These are phyloP conservation scores for Sinapis alba DNA, from an alignment of 441 rosid species.

Conservation along the genomic window DNA sequence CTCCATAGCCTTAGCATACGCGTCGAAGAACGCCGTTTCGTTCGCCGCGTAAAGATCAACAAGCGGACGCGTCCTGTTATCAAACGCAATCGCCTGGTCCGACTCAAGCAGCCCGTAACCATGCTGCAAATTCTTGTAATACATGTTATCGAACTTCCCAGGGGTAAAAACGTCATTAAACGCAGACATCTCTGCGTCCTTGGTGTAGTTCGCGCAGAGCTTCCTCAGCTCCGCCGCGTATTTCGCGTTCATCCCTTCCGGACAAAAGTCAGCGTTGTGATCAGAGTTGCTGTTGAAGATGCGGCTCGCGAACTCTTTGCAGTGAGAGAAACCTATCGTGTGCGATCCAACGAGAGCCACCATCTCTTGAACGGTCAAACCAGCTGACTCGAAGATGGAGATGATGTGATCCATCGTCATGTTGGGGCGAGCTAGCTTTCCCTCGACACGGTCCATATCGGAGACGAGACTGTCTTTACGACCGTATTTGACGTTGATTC, in stretches of 20 bases:
- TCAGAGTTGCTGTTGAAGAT: slow-evolving; percentile 44
- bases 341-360: slow-evolving; percentile 74
- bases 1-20: slow-evolving; percentile 60
- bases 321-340: slow-evolving; percentile 81
- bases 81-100: slow-evolving; percentile 52
- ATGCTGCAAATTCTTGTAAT: slow-evolving; percentile 55
- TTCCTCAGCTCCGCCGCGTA: slow-evolving; percentile 48
- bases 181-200: slow-evolving; percentile 57
- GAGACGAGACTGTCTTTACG: slow-evolving; percentile 62
- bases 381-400: slow-evolving; percentile 46
- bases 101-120: slow-evolving; percentile 59
- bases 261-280: background rate
- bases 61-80: slow-evolving; percentile 52
- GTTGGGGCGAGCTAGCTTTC: slow-evolving; percentile 47
- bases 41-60: slow-evolving; percentile 60
- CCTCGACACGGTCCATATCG: slow-evolving; percentile 42
- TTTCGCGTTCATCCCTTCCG: slow-evolving; percentile 44
- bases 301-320: slow-evolving; percentile 58
- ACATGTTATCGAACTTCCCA: slow-evolving; percentile 80
- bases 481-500: slow-evolving; percentile 52
- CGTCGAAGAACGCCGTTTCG: slow-evolving; percentile 54
- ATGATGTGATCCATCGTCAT: slow-evolving; percentile 48
- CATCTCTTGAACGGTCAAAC: slow-evolving; percentile 56
- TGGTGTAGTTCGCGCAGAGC: slow-evolving; percentile 58
- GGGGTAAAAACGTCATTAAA: slow-evolving; percentile 74